A percentile compares a stretch with the other conserved stretches of the same genome.
Evolutionary conservation across 176 grass and related monocot species (phyloP).

Genomic region (Hyparrhenia diplandra): DNA sequence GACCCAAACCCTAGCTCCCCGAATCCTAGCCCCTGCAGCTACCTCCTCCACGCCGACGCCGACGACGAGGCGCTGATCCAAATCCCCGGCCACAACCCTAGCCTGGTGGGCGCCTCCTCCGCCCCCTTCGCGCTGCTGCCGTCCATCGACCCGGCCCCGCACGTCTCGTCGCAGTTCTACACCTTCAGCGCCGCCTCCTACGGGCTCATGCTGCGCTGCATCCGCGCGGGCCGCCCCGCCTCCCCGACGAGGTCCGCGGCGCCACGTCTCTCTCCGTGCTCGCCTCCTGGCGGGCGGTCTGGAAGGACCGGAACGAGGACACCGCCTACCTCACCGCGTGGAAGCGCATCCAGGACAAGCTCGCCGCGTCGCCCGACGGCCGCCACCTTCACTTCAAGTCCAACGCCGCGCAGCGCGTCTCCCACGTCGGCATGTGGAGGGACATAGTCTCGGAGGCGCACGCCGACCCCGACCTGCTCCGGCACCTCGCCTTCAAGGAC

Average conservation of each 20-base stretch:
- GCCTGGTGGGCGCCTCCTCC: not conserved
- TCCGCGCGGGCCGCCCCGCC: slow-evolving; percentile 68
- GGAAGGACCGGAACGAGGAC: slow-evolving; percentile 99
- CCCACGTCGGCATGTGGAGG: slow-evolving; percentile 84
- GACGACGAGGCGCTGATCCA: slow-evolving; percentile 56
- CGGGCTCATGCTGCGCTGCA: slow-evolving; percentile 79
- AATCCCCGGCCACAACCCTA: slow-evolving; percentile 39
- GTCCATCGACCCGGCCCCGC: slow-evolving; percentile 72
- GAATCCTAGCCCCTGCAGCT: slow-evolving; percentile 38
- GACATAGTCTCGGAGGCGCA: slow-evolving; percentile 75
- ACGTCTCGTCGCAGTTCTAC: slow-evolving; percentile 98
- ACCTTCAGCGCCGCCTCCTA: slow-evolving; percentile 84
- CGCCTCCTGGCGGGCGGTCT: slow-evolving; percentile 84
- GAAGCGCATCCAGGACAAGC: slow-evolving; percentile 99
- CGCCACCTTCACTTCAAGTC: slow-evolving; percentile 82
- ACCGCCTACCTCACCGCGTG: slow-evolving; percentile 98
- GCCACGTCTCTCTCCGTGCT: slow-evolving; percentile 79
- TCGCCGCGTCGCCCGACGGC: slow-evolving; percentile 51
- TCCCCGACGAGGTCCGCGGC: slow-evolving; percentile 69
- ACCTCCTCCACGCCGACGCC: slow-evolving; percentile 59
- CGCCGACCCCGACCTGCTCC: slow-evolving; percentile 78
- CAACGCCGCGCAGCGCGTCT: slow-evolving; percentile 69
- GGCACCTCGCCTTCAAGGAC: slow-evolving; percentile 91
- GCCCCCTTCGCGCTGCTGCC: slow-evolving; percentile 23
- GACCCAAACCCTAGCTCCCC: slow-evolving; percentile 40